Base-by-base conservation (phyloP, 78 protist species). In the Creolimax fragrantissima region DNA sequence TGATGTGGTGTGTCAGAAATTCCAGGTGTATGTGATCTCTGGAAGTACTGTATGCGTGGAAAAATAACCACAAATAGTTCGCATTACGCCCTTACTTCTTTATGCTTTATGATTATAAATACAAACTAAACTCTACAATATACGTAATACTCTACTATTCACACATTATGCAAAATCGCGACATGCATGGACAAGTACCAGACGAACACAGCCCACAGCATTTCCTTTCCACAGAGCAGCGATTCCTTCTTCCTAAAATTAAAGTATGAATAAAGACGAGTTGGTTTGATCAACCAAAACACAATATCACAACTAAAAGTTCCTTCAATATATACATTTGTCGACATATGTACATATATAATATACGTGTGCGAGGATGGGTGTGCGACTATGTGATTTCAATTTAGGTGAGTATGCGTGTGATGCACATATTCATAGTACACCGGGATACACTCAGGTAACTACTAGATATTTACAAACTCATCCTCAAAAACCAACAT, bases 191-290 rank as follows among this genome's bases (percentile, higher is more conserved):
- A 24, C 1, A 58, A 17, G 11, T 83, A 74, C 92, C 47, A 91
- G 41, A n/a, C 93, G 11, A 24, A 91, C 17, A 41, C 91, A 84
- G 17, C 90, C 93, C 32, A 85, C 93, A 5, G 7, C 6, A 42
- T 91, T 91, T 24, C 93, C 93, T 2, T 91, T 91, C 90, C 91
- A 91, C 44, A 91, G 42, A 35, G 92, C 93, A 42, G 11, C 89
- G 6, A 85, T 35, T 32, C 90, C 93, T 42, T 91, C 90, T 35
- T 91, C 90, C 42, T 17, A 24, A 0, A 58, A 58, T 32, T 58
- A 17, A 58, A 58, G 24, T n/a, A n/a, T n/a, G n/a, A n/a, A n/a
- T n/a, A n/a, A n/a, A n/a, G n/a, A n/a, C n/a, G n/a, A n/a, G n/a
- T n/a, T n/a, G n/a, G n/a, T n/a, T n/a, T n/a, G n/a, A n/a, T n/a